Evolutionary conservation across 805 yeast genomes (phyloP).

Genomic region (Ogataea nonfermentans): DNA sequence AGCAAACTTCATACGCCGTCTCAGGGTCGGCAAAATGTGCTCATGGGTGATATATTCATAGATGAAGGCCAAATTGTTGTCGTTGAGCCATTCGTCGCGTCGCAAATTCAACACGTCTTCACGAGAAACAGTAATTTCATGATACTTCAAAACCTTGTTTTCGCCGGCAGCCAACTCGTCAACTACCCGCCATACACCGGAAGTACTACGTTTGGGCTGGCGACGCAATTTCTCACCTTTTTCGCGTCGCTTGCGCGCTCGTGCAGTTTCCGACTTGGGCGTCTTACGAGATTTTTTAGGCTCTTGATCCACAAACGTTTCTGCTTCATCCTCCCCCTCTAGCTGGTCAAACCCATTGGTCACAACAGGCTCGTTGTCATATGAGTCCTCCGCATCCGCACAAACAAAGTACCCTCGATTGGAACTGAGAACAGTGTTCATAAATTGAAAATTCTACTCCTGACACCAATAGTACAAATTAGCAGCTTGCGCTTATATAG

Average conservation of each 20-base stretch:
- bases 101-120: constrained; percentile 57
- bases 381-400: constrained; percentile 14
- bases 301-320: constrained; percentile 8
- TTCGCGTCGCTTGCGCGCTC: constrained; percentile 15
- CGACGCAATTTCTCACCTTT: constrained; percentile 6
- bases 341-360: constrained; percentile 45
- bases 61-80: constrained; percentile 61
- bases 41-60: constrained; percentile 52
- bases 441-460: constrained; percentile 4
- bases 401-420: constrained; percentile 24
- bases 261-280: constrained; percentile 13
- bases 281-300: constrained; percentile 2
- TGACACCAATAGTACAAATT: not conserved
- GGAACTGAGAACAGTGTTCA: constrained; percentile 21
- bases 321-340: constrained; percentile 31
- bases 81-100: constrained; percentile 74
- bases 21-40: constrained; percentile 28
- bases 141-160: constrained; percentile 44
- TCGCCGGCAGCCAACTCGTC: constrained; percentile 12
- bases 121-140: constrained; percentile 55
- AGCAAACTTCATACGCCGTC: constrained; percentile 26
- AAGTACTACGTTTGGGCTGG: constrained; percentile 3
- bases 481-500: constrained; percentile 33
- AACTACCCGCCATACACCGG: constrained; percentile 2
- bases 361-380: constrained; percentile 11